phyloP scores from a whole-genome alignment of 345 rosid species.

The Hibiscus trionum region DNA sequence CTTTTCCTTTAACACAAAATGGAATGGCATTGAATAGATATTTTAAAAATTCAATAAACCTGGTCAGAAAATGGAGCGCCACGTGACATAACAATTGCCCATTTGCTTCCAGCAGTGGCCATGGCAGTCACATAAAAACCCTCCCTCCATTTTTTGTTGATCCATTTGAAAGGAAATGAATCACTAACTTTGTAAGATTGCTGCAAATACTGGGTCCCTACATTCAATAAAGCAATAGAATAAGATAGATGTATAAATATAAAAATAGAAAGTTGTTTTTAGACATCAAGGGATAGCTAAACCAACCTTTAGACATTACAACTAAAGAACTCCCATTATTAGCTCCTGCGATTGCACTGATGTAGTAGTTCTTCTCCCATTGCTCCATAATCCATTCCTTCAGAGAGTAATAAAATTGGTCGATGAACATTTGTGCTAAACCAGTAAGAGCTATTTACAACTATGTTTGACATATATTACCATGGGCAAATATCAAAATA shows the following conservation, averaged over 20 bases:
- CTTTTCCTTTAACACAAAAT: not conserved
- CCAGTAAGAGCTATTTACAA: not conserved
- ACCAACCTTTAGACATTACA: slow-evolving; percentile 93
- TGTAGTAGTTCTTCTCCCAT: slow-evolving; percentile 92
- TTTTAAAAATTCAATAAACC: slow-evolving; percentile 32
- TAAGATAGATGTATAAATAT: not conserved
- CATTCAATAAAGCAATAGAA: slow-evolving; percentile 9
- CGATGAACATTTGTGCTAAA: not conserved
- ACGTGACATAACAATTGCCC: slow-evolving; percentile 99
- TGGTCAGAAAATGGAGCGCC: slow-evolving; percentile 89
- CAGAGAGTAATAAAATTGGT: not conserved
- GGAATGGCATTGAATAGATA: slow-evolving; percentile 2
- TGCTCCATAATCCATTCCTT: slow-evolving; percentile 99
- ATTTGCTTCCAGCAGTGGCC: slow-evolving; percentile 94
- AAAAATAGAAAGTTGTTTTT: not conserved
- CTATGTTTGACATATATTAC: not conserved
- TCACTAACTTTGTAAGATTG: slow-evolving; percentile 98
- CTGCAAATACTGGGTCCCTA: slow-evolving; percentile 91
- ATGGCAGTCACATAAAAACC: slow-evolving; percentile 90
- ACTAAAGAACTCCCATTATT: slow-evolving; percentile 80
- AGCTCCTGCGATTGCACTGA: slow-evolving; percentile 92
- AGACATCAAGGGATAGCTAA: not conserved
- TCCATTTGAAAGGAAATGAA: slow-evolving; percentile 96
- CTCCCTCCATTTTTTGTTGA: slow-evolving; percentile 93
- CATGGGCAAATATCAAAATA: not conserved